Base-by-base conservation (phyloP, 2,329 filamentous ascomycete species). In the Trichoderma brevicompactum region DNA sequence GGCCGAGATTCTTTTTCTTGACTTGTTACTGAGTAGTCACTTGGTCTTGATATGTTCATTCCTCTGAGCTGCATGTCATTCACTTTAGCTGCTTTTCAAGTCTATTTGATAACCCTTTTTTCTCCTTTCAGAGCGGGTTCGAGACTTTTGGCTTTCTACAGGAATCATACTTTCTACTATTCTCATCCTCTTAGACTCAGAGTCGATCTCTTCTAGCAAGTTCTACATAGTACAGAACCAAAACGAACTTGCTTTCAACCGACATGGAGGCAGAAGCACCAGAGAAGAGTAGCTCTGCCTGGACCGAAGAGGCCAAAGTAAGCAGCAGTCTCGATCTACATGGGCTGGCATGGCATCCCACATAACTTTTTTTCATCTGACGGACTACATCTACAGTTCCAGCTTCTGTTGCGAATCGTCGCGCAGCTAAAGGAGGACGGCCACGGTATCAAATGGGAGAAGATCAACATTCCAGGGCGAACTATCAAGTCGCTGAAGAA, bases 241-340 rank as follows among this genome's bases (percentile, higher is more conserved):
- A 8, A 41, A 6, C 2, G 10, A 17, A 56, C 40, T 10, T 34
- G 23, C 40, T 23, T n/a, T 34, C 4, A 4, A 17, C 5, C 8
- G 64, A 36, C 9, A 78, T 76, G 72, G 70, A 70, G 5, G n/a
- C 10, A 34, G 72, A 70, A 44, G 64, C 68, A 1, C 67, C 66
- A n/a, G 67, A 70, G 1, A 66, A 66, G 10, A 75, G 77, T 46
- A 52, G 44, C 1, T 48, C 66, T 2, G 69, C 74, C 0, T 79
- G 78, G 78, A 79, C 76, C 1, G 77, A 79, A 0, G 72, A 76
- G 3, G 76, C 75, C 32, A 78, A 78, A 66, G 77, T 74, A 71
- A 65, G 65, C 49, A 36, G 13, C 7, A 9, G 13, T 2, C 8
- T 64, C 3, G 0, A 41, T 4, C 13, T 9, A 40, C 6, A 7